Conservation (phyloP, 176 grass and related monocot species). For the Elaeis guineensis region DNA sequence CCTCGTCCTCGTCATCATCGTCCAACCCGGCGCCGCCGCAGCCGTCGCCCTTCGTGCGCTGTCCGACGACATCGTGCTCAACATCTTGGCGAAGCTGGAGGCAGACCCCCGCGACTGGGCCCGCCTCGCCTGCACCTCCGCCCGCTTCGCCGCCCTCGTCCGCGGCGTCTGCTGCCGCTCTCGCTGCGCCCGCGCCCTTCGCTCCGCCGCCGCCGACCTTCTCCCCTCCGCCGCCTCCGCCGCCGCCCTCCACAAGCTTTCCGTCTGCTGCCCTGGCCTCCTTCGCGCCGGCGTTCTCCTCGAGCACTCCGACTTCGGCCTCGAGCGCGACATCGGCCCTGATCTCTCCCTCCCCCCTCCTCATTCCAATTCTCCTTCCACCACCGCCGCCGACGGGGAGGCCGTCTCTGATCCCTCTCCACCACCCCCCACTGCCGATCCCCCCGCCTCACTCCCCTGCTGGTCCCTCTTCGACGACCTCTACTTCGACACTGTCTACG, state of each 20-base stretch:
- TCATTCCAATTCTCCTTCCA: not conserved
- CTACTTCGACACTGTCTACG: conserved; percentile 75
- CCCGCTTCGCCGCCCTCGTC: conserved; percentile 49
- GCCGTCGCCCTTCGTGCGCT: conserved; percentile 24
- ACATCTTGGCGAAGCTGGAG: conserved; percentile 59
- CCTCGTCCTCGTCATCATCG: no score
- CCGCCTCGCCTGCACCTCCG: conserved; percentile 60
- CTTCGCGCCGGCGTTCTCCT: conserved; percentile 55
- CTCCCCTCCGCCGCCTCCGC: conserved; percentile 14
- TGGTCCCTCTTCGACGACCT: conserved; percentile 95
- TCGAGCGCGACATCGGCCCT: conserved; percentile 85
- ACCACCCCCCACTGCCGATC: not conserved
- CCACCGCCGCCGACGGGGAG: not conserved
- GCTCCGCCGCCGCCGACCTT: conserved; percentile 6
- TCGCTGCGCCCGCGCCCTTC: conserved; percentile 39
- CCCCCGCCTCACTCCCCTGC: not conserved
- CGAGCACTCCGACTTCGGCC: conserved; percentile 71
- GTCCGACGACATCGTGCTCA: conserved; percentile 68
- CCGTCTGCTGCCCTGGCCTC: conserved; percentile 92
- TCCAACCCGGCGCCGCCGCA: not conserved
- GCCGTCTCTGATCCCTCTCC: not conserved
- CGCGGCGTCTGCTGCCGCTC: conserved; percentile 35
- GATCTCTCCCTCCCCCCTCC: conserved; percentile 21
- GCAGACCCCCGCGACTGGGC: conserved; percentile 65
- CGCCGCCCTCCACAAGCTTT: conserved; percentile 75